Base-by-base conservation (phyloP, 208 protist species). In the Trypanosoma mega region DNA sequence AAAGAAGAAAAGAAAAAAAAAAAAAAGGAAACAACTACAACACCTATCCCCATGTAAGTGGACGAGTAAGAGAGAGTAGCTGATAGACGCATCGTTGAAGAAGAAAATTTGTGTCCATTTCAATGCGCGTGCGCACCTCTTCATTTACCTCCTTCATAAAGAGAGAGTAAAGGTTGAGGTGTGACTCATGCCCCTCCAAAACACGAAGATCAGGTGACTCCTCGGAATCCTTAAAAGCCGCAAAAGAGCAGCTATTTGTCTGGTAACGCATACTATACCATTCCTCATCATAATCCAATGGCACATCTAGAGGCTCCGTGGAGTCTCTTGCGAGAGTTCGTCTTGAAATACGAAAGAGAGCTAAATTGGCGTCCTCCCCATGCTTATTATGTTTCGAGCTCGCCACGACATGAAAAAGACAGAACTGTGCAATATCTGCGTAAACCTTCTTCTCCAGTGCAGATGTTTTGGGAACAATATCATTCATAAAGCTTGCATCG, bases 271-370 rank as follows among this genome's bases (percentile, higher is more conserved):
- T 55, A 21, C 75, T 80, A 58, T 83, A 56, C 78, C 83, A 93
- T 51, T 68, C 36, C 26, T 74, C 79, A 21, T 69, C 59, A 16
- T 27, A 45, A 45, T 57, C 67, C 58, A 45, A 56, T 21, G 3
- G 52, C 3, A 68, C 41, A 18, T 54, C 54, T 43, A 56, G 50
- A 21, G n/a, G 39, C 14, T 78, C 72, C 37, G 90, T 83, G 29
- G 68, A 48, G 20, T 82, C 82, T 0, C 55, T 34, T 2, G 24
- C 57, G 45, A 79, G 74, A 21, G 37, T 66, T 14, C 53, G 54
- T 64, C 76, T 80, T 21, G 88, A 92, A 11, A 94, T 65, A n/a
- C 92, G 87, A 47, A 97, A 97, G 1, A 97, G 80, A 14, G 87
- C 85, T 79, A 96, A 85, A 51, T 93, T 74, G 0, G 80, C 56